Evolutionary conservation across 805 yeast genomes (phyloP).

Genomic region (Saccharomycopsis fibuligera): DNA sequence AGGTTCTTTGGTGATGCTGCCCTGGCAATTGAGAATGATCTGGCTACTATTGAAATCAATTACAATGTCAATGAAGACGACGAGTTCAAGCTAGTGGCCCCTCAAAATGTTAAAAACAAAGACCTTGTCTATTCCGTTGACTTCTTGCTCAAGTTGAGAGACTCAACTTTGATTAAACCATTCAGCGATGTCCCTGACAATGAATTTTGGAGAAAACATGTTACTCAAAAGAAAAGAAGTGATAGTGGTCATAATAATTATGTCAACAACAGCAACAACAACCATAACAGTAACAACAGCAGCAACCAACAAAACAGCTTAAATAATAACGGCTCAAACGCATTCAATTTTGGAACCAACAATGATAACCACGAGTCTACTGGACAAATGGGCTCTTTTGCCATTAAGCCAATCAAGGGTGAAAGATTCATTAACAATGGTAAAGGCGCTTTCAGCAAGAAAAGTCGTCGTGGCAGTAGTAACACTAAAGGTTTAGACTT

Average conservation of each 20-base stretch:
- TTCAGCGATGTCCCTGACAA: constrained; percentile 8
- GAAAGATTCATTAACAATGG: constrained; percentile 8
- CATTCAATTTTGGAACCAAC: background rate
- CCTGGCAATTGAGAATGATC: constrained; percentile 2
- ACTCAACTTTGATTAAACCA: constrained; percentile 2
- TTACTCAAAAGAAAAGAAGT: constrained; percentile 4
- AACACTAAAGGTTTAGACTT: too few relatives aligned
- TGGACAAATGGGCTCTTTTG: constrained; percentile 22
- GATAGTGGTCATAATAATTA: constrained; percentile 2
- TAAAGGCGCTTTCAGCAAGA: constrained; percentile 15
- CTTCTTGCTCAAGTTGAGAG: constrained; percentile 9
- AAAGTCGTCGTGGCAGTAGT: constrained; percentile 14
- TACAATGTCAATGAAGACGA: constrained; percentile 5
- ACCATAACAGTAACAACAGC: constrained; percentile 4
- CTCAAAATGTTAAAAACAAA: background rate
- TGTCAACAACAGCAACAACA: background rate
- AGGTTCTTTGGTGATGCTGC: background rate
- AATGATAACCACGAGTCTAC: constrained; percentile 10
- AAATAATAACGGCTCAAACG: background rate
- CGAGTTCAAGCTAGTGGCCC: constrained; percentile 9
- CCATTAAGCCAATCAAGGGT: constrained; percentile 11
- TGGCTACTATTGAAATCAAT: constrained; percentile 9
- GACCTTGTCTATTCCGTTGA: constrained; percentile 14
- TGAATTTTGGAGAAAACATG: constrained; percentile 16
- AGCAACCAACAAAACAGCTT: background rate